phyloP scores from a whole-genome alignment of 441 rosid species.

The Dalechampia spathulata region DNA sequence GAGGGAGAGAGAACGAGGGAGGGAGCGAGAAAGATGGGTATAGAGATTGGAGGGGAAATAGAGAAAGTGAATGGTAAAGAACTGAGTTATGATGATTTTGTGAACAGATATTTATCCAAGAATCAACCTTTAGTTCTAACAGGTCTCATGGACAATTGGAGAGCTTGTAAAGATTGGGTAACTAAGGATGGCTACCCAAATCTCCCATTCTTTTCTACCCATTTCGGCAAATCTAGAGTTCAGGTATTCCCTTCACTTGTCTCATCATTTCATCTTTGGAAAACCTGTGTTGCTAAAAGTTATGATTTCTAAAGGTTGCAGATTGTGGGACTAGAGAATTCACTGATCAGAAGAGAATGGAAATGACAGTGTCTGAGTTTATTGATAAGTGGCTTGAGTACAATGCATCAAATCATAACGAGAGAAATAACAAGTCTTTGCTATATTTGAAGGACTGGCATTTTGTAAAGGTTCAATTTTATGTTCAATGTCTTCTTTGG shows the following conservation, averaged over 20 bases:
- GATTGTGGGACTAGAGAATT: conserved; percentile 72
- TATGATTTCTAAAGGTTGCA: conserved; percentile 49
- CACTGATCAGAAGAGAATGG: conserved; percentile 80
- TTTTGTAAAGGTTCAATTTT: conserved; percentile 59
- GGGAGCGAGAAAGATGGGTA: conserved; percentile 41
- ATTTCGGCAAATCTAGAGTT: conserved; percentile 67
- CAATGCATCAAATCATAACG: conserved; percentile 8
- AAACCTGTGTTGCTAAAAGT: no score
- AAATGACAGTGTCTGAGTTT: conserved; percentile 75
- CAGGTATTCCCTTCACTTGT: conserved; percentile 37
- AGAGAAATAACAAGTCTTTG: conserved; percentile 26
- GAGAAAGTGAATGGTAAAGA: conserved; percentile 64
- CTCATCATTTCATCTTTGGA: background rate
- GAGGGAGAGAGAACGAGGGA: no score
- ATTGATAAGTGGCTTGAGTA: conserved; percentile 40
- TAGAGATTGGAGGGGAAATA: conserved; percentile 46
- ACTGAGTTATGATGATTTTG: conserved; percentile 51
- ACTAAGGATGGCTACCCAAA: conserved; percentile 44
- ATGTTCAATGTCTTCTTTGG: background rate
- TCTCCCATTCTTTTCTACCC: conserved; percentile 52
- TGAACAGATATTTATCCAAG: conserved; percentile 50
- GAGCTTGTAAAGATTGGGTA: conserved; percentile 78
- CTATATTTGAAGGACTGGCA: conserved; percentile 97
- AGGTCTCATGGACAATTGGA: conserved; percentile 77
- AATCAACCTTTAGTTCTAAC: conserved; percentile 70